Base-by-base conservation (phyloP, 2,329 filamentous ascomycete species). In the Pseudogymnoascus sp. region DNA sequence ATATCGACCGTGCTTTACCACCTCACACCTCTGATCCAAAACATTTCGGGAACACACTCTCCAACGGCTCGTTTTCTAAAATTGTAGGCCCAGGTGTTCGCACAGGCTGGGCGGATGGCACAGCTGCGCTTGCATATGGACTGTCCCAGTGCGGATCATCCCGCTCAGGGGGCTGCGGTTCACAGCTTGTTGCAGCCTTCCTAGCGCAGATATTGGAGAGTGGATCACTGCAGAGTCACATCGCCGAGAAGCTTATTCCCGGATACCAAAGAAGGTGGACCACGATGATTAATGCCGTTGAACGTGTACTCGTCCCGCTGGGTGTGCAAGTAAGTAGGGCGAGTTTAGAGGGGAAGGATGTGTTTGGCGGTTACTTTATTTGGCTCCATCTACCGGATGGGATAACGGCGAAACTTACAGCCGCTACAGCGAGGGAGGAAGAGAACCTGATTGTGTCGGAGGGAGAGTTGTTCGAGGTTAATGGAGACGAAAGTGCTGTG, bases 51-150 rank as follows among this genome's bases (percentile, higher is more conserved):
- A 86, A 89, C 68, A 77, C 81, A 2, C 77, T 84, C 33, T 87
- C 85, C 65, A 89, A 89, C 69, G 86, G 84, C 6, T 86, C 81
- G 19, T 89, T 89, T 72, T 86, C 83, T 67, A 90, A 89, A 71
- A 81, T 89, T 24, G 77, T 82, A 42, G 86, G 80, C 0, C 85
- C 86, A 0, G 87, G 87, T 0, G 73, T 82, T 37, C 76, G 87
- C 4, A 83, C 82, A 1, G 85, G 86, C 11, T 89, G 86, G 86
- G 79, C 80, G 10, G 86, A 89, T 72, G 82, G 80, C 3, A 82
- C 81, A 10, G 73, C 77, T 59, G 83, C 81, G 64, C 76, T 88
- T 66, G 80, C 81, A 4, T 81, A 80, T 70, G 84, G 81, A 11
- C 74, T 87, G n/a, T 81, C 80, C 42, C 81, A 86, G 75, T 78